Percentiles rank a stretch among this genome's conserved stretches.
Evolutionary conservation across 441 rosid genomes (phyloP).

Genomic region (Pelargonium citronellum): DNA sequence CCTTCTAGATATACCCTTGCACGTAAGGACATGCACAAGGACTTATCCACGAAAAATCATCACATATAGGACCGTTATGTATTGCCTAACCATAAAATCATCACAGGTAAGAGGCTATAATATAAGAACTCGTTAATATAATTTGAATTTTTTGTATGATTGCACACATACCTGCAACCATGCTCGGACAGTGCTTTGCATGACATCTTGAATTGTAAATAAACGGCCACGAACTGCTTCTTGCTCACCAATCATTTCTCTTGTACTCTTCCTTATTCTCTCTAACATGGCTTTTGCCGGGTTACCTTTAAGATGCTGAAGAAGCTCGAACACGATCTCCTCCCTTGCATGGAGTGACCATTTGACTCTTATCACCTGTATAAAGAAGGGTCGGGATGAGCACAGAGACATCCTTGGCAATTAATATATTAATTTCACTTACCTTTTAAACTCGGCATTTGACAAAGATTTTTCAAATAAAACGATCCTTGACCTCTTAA

Average conservation of each 20-base stretch:
- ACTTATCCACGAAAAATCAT: too few relatives aligned
- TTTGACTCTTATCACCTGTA: conserved; percentile 54
- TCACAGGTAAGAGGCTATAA: too few relatives aligned
- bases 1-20: too few relatives aligned
- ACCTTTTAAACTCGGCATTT: too few relatives aligned
- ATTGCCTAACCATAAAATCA: too few relatives aligned
- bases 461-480: too few relatives aligned
- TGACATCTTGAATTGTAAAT: conserved; percentile 61
- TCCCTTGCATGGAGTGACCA: conserved; percentile 67
- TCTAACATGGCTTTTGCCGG: conserved; percentile 34
- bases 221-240: conserved; percentile 54
- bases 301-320: conserved; percentile 49
- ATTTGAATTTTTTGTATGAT: not conserved
- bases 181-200: conserved; percentile 59
- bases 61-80: too few relatives aligned
- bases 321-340: conserved; percentile 58
- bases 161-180: conserved; percentile 50
- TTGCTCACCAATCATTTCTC: conserved; percentile 56
- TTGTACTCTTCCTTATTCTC: conserved; percentile 40
- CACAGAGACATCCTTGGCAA: too few relatives aligned
- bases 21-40: too few relatives aligned
- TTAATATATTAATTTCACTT: too few relatives aligned
- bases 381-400: not conserved
- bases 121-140: not conserved
- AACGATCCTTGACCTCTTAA: too few relatives aligned